phyloP scores from a whole-genome alignment of 495 filamentous ascomycete species.

The Hypomontagnella monticulosa region DNA sequence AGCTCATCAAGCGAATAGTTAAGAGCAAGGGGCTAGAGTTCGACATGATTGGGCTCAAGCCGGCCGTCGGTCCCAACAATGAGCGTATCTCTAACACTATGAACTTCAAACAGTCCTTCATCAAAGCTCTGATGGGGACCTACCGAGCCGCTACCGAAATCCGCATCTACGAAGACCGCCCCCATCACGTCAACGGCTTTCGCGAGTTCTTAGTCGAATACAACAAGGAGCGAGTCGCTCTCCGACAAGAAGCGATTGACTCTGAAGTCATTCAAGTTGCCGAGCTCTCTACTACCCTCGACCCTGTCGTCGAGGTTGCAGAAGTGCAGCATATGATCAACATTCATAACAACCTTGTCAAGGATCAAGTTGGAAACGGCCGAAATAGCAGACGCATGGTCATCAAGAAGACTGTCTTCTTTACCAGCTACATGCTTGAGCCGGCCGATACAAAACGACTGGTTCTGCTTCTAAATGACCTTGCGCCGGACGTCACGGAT shows the following conservation, averaged over 20 bases:
- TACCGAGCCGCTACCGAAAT: slow-evolving; percentile 87
- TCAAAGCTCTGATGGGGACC: slow-evolving; percentile 81
- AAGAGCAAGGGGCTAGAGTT: slow-evolving; percentile 81
- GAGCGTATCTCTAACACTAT: slow-evolving; percentile 82
- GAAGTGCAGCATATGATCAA: slow-evolving; percentile 92
- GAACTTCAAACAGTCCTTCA: slow-evolving; percentile 85
- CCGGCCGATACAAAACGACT: slow-evolving; percentile 73
- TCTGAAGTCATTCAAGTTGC: slow-evolving; percentile 89
- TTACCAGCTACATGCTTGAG: slow-evolving; percentile 90
- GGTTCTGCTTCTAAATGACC: slow-evolving; percentile 70
- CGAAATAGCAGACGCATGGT: slow-evolving; percentile 58
- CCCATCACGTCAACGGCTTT: slow-evolving; percentile 76
- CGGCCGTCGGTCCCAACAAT: slow-evolving; percentile 77
- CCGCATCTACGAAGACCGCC: slow-evolving; percentile 69
- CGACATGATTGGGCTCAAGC: slow-evolving; percentile 90
- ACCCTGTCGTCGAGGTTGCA: slow-evolving; percentile 82
- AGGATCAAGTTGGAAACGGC: slow-evolving; percentile 38
- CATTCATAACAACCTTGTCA: slow-evolving; percentile 72
- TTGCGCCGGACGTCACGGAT: slow-evolving; percentile 66
- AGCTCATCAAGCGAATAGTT: slow-evolving; percentile 85
- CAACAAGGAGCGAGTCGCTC: slow-evolving; percentile 64
- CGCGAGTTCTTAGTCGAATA: slow-evolving; percentile 79
- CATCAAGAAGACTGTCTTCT: slow-evolving; percentile 89
- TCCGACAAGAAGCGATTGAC: slow-evolving; percentile 66
- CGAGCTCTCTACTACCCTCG: slow-evolving; percentile 77